These are phyloP conservation scores for Rhipidocladum racemiflorum DNA, from an alignment of 176 grass and related monocot species.

Conservation along the genomic window DNA sequence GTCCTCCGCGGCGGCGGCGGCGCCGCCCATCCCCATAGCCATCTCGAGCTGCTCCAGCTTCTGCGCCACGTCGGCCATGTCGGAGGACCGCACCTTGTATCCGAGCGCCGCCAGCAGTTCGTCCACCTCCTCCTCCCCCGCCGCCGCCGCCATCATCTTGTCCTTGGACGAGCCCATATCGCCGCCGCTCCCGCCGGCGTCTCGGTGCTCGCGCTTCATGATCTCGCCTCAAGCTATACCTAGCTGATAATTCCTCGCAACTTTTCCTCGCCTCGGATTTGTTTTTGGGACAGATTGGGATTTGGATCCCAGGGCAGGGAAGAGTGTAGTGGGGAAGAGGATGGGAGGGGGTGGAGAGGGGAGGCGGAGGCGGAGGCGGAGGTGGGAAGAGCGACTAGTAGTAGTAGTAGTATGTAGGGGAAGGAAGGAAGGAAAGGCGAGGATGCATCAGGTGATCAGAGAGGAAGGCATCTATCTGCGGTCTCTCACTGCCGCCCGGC, in stretches of 20 bases:
- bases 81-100: conserved; percentile 90
- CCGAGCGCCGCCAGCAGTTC: conserved; percentile 85
- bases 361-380: not conserved
- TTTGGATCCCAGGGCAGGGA: conserved; percentile 48
- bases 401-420: not conserved
- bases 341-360: not conserved
- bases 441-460: conserved; percentile 35
- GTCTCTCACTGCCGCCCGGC: conserved; percentile 18
- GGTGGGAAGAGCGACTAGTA: not conserved
- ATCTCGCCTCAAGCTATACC: not conserved
- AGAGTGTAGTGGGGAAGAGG: not conserved
- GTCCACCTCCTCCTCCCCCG: conserved; percentile 58
- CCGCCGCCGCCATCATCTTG: conserved; percentile 36
- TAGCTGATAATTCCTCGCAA: conserved; percentile 28
- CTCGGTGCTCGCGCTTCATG: conserved; percentile 90
- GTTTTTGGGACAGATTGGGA: conserved; percentile 41
- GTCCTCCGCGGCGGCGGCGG: conserved; percentile 31
- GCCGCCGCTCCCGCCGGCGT: conserved; percentile 36
- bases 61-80: conserved; percentile 96
- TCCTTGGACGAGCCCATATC: conserved; percentile 29
- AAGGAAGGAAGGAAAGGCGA: not conserved
- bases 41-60: conserved; percentile 99
- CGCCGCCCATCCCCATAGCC: conserved; percentile 73
- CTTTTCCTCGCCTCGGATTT: conserved; percentile 34
- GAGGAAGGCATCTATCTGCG: conserved; percentile 46